Conservation (phyloP, 2,329 filamentous ascomycete genomes). For the Corniculantispora saksenae region DNA sequence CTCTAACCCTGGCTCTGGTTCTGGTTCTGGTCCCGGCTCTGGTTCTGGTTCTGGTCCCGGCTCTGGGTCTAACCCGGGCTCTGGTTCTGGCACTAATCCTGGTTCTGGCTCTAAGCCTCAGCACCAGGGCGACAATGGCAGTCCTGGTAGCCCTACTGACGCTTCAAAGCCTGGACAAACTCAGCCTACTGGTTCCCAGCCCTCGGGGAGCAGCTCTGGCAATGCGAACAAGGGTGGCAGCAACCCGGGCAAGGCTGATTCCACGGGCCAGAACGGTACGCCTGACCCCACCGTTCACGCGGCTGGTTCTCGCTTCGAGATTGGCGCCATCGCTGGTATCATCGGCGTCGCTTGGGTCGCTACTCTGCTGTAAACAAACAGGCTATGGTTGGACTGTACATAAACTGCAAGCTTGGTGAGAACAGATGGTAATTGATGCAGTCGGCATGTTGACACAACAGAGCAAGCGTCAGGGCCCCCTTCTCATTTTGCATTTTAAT, state of each 20-base stretch:
- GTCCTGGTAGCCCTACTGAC: not conserved
- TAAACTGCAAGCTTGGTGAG: not conserved
- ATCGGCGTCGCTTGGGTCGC: conserved; percentile 28
- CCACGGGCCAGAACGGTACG: conserved; percentile 11
- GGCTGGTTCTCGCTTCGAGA: conserved; percentile 29
- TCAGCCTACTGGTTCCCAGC: not conserved
- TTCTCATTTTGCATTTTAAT: not conserved
- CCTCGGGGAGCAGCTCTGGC: not conserved
- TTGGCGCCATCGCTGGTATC: conserved; percentile 28
- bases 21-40: not conserved
- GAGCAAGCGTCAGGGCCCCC: not conserved
- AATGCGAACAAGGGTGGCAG: not conserved
- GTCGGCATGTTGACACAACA: not conserved
- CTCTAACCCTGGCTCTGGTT: not conserved
- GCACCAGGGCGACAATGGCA: not conserved
- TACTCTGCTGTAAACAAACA: conserved; percentile 22
- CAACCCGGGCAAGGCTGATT: not conserved
- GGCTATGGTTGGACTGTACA: not conserved
- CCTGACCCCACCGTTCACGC: conserved; percentile 16
- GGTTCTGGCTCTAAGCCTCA: not conserved
- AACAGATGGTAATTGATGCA: not conserved
- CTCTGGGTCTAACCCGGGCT: not conserved
- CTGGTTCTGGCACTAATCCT: not conserved
- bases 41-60: not conserved
- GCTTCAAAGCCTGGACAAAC: not conserved